Evolutionary conservation across 75 land plant genomes (phyloP).

Genomic region (Adiantum capillusveneris): DNA sequence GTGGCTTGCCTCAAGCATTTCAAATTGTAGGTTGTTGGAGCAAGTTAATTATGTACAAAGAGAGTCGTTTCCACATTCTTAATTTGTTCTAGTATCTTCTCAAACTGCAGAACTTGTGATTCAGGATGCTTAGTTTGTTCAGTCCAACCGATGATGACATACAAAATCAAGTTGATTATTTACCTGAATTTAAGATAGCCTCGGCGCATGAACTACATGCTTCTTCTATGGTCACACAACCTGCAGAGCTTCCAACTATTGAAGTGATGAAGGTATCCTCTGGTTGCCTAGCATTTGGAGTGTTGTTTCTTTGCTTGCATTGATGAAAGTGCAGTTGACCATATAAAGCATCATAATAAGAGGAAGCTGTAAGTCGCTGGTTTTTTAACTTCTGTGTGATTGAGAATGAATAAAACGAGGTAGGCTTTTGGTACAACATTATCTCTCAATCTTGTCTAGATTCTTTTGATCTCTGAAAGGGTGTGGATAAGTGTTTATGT

Average conservation of each 20-base stretch:
- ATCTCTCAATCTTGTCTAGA: too few species aligned
- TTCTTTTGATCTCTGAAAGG: too few species aligned
- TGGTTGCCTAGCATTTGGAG: too few species aligned
- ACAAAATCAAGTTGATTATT: constrained; percentile 31
- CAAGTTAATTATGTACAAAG: background rate
- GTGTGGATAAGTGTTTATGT: too few species aligned
- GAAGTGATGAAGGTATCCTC: constrained; percentile 92
- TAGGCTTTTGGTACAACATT: too few species aligned
- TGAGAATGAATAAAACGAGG: too few species aligned
- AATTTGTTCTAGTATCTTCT: background rate
- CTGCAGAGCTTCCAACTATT: constrained; percentile 53
- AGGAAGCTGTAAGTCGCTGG: too few species aligned
- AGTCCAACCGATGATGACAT: constrained; percentile 74
- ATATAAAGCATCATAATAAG: too few species aligned
- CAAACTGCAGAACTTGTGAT: background rate
- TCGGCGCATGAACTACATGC: constrained; percentile 12
- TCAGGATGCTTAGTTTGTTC: constrained; percentile 77
- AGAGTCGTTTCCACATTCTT: background rate
- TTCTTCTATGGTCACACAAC: constrained; percentile 18
- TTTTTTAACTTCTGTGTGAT: too few species aligned
- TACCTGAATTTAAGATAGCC: constrained; percentile 2
- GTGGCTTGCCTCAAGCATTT: constrained; percentile 90
- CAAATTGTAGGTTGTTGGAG: constrained; percentile 48
- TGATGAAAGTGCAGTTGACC: too few species aligned
- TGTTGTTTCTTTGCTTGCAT: too few species aligned